phyloP scores from a whole-genome alignment of 2,329 filamentous ascomycete species.

The Fusarium redolens region DNA sequence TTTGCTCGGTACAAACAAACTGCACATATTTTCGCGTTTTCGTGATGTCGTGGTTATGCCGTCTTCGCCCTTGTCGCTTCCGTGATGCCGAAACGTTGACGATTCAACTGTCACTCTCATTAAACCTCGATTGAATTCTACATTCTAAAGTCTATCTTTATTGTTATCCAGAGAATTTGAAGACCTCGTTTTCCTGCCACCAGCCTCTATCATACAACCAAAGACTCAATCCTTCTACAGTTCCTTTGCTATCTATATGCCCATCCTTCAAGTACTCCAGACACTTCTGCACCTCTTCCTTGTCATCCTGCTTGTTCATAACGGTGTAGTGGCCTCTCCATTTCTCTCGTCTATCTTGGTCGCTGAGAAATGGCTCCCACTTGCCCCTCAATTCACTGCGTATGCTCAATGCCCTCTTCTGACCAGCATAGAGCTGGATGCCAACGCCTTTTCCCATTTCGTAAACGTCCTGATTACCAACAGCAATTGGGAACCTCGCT shows the following conservation, averaged over 20 bases:
- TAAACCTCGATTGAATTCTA: not conserved
- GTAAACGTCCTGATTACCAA: conserved; percentile 5
- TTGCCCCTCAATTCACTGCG: conserved; percentile 15
- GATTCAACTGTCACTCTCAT: fast-evolving
- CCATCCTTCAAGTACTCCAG: not conserved
- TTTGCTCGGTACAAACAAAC: not conserved
- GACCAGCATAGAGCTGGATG: conserved; percentile 14
- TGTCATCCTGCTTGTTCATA: conserved; percentile 37
- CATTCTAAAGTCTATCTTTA: not conserved
- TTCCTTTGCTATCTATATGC: conserved; percentile 2
- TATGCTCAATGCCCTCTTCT: conserved; percentile 1
- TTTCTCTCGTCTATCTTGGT: conserved; percentile 18
- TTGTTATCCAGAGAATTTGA: not conserved
- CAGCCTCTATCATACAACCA: conserved; percentile 29
- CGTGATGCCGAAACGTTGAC: no score
- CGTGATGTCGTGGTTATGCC: not conserved
- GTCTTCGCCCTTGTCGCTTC: no score
- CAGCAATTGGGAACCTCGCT: not conserved
- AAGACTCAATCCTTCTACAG: conserved; percentile 17
- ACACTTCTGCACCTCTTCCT: conserved; percentile 17
- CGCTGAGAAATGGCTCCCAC: conserved; percentile 27
- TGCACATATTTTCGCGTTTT: not conserved
- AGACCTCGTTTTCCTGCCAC: conserved; percentile 13
- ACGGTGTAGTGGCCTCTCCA: conserved; percentile 35
- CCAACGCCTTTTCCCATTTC: conserved; percentile 31